Percentiles rank a stretch among this genome's conserved stretches.
Conservation (phyloP, 352 stramenopile genomes). For the Phytophthora ramorum region DNA sequence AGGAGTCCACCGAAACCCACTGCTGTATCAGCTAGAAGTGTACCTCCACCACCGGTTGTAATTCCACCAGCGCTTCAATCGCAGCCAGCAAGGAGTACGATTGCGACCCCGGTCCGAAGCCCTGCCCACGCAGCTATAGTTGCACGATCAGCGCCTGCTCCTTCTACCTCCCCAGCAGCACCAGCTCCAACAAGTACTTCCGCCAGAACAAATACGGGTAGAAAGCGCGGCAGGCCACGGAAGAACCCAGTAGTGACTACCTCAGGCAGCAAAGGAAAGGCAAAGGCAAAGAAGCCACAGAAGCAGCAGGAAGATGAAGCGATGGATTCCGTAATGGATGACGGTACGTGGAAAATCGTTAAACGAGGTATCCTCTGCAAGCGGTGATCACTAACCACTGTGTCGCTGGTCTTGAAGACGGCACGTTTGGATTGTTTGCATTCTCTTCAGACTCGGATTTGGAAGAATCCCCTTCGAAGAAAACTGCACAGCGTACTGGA, state of each 20-base stretch:
- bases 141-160: conserved; percentile 3
- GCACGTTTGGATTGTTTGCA: conserved; percentile 11
- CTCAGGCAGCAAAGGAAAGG: conserved; percentile 18
- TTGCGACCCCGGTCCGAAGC: conserved; percentile 3
- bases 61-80: conserved; percentile 8
- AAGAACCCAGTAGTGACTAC: conserved; percentile 9
- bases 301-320: conserved; percentile 6
- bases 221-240: conserved; percentile 37
- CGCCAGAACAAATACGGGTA: conserved; percentile 22
- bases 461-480: conserved; percentile 29
- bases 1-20: background rate
- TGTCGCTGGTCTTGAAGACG: conserved; percentile 16
- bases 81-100: background rate
- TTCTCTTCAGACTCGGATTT: conserved; percentile 31
- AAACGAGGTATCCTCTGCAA: background rate
- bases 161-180: background rate
- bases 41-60: background rate
- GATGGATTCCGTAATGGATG: conserved; percentile 7
- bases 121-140: background rate
- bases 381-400: conserved; percentile 8
- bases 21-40: conserved; percentile 5
- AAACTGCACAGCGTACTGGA: conserved; percentile 10
- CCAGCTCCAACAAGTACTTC: conserved; percentile 4
- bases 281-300: conserved; percentile 24
- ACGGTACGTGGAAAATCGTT: conserved; percentile 24